A percentile compares a stretch with the other conserved stretches of the same genome.
Evolutionary conservation across 371 early-diverging fungal genomes (phyloP).

Genomic region (Actinomucor elegans): DNA sequence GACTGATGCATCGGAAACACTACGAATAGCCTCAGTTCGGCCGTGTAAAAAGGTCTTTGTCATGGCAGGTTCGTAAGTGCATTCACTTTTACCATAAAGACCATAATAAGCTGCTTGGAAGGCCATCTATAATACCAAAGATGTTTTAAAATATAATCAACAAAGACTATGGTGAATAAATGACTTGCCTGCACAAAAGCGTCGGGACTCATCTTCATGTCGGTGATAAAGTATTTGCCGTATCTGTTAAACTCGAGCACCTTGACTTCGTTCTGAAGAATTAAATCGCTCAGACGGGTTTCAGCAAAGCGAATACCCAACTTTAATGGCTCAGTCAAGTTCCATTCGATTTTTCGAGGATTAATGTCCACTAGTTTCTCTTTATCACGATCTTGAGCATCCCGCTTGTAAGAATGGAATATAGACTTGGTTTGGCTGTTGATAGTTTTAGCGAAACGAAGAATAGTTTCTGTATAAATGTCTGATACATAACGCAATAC

Average conservation of each 20-base stretch:
- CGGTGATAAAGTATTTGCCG: constrained; percentile 74
- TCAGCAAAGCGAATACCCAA: constrained; percentile 57
- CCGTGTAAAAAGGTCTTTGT: constrained; percentile 82
- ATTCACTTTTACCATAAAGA: constrained; percentile 69
- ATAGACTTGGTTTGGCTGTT: constrained; percentile 56
- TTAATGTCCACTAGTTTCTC: constrained; percentile 14
- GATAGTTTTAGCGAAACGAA: constrained; percentile 59
- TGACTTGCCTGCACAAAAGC: constrained; percentile 67
- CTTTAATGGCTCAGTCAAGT: constrained; percentile 41
- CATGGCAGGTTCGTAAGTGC: constrained; percentile 89
- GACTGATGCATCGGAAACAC: constrained; percentile 69
- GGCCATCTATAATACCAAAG: constrained; percentile 65
- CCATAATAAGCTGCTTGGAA: constrained; percentile 92
- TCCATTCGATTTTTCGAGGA: constrained; percentile 58
- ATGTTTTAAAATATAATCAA: background rate
- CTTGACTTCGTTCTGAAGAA: constrained; percentile 62
- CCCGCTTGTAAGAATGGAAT: constrained; percentile 30
- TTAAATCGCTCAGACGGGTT: constrained; percentile 53
- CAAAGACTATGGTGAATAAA: background rate
- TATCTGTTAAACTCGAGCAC: constrained; percentile 65
- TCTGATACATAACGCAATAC: constrained; percentile 59
- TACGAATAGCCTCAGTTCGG: constrained; percentile 87
- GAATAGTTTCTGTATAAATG: constrained; percentile 59
- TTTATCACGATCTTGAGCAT: background rate
- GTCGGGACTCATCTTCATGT: constrained; percentile 73